A percentile compares a stretch with the other conserved stretches of the same genome.
Conservation (phyloP, 2,329 filamentous ascomycete species). For the Penicillium sp. region DNA sequence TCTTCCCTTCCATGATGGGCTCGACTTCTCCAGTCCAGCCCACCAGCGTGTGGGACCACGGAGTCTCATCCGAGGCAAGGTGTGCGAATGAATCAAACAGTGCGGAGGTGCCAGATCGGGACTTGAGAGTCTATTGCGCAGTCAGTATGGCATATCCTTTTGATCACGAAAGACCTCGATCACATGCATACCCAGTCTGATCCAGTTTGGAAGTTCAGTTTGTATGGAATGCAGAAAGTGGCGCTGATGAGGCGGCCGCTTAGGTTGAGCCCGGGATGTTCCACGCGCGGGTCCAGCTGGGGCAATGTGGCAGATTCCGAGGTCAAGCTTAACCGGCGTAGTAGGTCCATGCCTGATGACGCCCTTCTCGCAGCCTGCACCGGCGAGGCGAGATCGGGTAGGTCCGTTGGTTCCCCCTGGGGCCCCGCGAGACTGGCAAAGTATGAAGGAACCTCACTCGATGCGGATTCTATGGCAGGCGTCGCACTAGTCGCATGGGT, state of each 20-base stretch:
- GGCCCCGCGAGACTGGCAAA: constrained; percentile 29
- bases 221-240: constrained; percentile 64
- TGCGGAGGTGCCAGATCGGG: constrained; percentile 83
- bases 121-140: constrained; percentile 64
- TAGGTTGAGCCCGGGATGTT: constrained; percentile 59
- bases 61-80: constrained; percentile 77
- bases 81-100: constrained; percentile 89
- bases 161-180: background rate
- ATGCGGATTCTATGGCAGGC: constrained; percentile 20
- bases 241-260: constrained; percentile 66
- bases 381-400: constrained; percentile 25
- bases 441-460: constrained; percentile 31
- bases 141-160: constrained; percentile 4
- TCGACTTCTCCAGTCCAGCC: constrained; percentile 93
- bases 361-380: constrained; percentile 48
- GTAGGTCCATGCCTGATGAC: constrained; percentile 51
- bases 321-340: constrained; percentile 55
- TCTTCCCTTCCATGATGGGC: constrained; percentile 32
- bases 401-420: constrained; percentile 17
- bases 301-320: constrained; percentile 42
- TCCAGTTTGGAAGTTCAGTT: constrained; percentile 53
- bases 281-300: constrained; percentile 55
- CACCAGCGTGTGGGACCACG: constrained; percentile 90
- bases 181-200: constrained; percentile 55
- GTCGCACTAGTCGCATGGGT: constrained; percentile 31